Evolutionary conservation across 495 filamentous ascomycete species (phyloP).

Genomic region (Oidiodendron maius): DNA sequence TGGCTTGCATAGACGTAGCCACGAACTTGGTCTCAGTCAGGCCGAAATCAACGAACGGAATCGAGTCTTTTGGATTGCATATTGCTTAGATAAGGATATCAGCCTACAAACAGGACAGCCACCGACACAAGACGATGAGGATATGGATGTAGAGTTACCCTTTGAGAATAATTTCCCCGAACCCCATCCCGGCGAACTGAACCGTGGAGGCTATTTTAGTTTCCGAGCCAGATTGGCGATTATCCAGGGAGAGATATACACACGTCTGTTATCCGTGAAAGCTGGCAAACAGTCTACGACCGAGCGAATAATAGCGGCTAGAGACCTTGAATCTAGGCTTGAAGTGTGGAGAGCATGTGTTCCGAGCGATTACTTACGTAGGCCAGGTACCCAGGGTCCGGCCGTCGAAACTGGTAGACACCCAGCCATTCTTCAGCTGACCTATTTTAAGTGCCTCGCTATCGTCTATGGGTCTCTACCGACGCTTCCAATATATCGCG

Average conservation of each 20-base stretch:
- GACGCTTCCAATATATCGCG: conserved; percentile 52
- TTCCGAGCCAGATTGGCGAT: conserved; percentile 1
- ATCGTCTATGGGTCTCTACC: conserved; percentile 1
- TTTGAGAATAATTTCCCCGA: not conserved
- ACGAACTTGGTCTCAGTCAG: conserved; percentile 79
- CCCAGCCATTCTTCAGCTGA: conserved; percentile 63
- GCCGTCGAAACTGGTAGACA: conserved; percentile 32
- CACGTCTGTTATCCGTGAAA: not conserved
- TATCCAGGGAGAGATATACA: conserved; percentile 1
- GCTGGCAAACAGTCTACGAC: conserved; percentile 1
- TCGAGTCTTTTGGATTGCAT: conserved; percentile 95
- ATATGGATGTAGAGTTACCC: not conserved
- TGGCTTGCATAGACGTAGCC: conserved; percentile 85
- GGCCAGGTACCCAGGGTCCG: too few relatives aligned
- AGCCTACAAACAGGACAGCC: conserved; percentile 1
- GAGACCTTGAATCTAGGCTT: not conserved
- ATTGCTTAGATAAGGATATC: conserved; percentile 89
- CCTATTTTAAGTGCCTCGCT: conserved; percentile 4
- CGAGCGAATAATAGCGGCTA: not conserved
- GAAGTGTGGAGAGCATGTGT: not conserved
- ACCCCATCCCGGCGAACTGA: not conserved
- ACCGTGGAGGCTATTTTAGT: not conserved
- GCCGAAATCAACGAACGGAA: conserved; percentile 91
- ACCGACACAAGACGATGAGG: conserved; percentile 1
- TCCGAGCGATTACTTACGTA: not conserved